Conservation (phyloP, 768 basidiomycete species). For the Boletus tomentosulus region DNA sequence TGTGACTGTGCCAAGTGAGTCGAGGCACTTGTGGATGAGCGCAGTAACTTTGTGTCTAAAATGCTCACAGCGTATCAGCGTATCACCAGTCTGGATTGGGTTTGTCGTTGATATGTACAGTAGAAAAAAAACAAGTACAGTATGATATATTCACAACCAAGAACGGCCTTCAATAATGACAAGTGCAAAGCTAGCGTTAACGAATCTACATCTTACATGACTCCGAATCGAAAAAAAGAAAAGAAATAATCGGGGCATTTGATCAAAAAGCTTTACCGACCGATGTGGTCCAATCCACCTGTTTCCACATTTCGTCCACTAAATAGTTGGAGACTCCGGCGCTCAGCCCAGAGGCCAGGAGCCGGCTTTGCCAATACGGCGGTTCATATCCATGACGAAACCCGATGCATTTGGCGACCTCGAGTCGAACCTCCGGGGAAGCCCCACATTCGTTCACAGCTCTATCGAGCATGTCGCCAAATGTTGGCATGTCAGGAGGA, state of each 20-base stretch:
- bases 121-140: not conserved
- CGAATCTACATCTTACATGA: not conserved
- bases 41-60: not conserved
- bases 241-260: not conserved
- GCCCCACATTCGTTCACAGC: constrained; percentile 15
- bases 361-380: constrained; percentile 24
- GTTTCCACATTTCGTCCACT: constrained; percentile 26
- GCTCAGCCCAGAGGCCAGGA: constrained; percentile 21
- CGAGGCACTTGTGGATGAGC: not conserved
- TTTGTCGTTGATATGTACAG: not conserved
- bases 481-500: constrained; percentile 4
- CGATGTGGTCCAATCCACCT: constrained; percentile 17
- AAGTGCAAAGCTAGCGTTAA: not conserved
- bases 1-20: not conserved
- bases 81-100: not conserved
- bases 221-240: not conserved
- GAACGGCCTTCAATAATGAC: not conserved
- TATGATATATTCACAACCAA: not conserved
- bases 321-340: constrained; percentile 12
- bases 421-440: constrained; percentile 16
- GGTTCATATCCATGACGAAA: constrained; percentile 25
- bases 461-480: constrained; percentile 21
- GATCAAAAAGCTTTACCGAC: constrained; percentile 2
- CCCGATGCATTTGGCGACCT: constrained; percentile 22
- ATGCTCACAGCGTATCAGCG: not conserved